phyloP scores from a whole-genome alignment of 78 protist species.

The Ministeria vibrans region DNA sequence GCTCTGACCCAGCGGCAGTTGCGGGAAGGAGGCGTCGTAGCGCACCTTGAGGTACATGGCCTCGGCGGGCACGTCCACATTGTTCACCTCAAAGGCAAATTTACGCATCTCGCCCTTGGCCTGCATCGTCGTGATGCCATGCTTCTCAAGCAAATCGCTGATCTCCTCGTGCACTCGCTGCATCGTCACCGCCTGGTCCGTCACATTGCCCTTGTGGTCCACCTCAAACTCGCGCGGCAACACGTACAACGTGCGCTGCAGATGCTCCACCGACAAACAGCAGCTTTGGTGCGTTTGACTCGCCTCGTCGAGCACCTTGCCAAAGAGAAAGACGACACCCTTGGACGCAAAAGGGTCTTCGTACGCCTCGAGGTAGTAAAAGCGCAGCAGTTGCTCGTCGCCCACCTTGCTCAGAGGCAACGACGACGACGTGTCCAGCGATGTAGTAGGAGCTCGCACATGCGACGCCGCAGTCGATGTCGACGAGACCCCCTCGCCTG shows the following conservation, averaged over 20 bases:
- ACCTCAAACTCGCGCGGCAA: not conserved
- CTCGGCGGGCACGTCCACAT: constrained; percentile 13
- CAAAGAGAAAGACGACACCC: constrained; percentile 37
- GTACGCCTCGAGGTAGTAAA: constrained; percentile 54
- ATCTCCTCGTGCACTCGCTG: constrained; percentile 31
- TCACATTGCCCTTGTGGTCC: not conserved
- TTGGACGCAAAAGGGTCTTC: constrained; percentile 14
- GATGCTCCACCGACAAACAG: not conserved
- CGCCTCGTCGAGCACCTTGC: constrained; percentile 26
- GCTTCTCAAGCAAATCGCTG: not conserved
- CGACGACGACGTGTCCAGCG: no score
- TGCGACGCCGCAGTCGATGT: no score
- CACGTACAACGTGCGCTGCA: not conserved
- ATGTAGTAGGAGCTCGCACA: no score
- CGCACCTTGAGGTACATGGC: constrained; percentile 33
- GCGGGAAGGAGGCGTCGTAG: not conserved
- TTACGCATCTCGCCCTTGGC: constrained; percentile 19
- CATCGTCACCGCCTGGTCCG: not conserved
- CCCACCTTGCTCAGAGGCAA: not conserved
- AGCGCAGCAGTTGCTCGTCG: constrained; percentile 1
- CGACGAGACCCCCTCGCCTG: no score
- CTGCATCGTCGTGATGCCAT: not conserved
- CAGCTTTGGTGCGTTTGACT: not conserved
- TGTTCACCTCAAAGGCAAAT: constrained; percentile 55
- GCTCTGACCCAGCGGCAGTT: not conserved